A percentile compares a stretch with the other conserved stretches of the same genome.
Conservation (phyloP, 768 basidiomycete genomes). For the Inosperma sp. region DNA sequence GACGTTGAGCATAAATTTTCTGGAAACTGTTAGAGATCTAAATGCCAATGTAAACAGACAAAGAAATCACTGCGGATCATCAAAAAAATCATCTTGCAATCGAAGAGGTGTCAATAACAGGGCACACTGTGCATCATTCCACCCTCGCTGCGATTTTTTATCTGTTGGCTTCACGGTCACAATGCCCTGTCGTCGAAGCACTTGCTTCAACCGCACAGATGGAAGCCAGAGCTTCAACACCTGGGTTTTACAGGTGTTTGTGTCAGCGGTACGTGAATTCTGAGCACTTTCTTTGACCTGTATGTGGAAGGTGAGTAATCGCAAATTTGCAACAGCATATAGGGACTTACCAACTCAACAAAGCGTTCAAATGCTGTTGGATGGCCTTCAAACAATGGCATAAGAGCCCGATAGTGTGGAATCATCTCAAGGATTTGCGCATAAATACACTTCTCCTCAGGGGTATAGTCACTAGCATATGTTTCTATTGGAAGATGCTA, state of each 20-base stretch:
- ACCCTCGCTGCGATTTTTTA: background rate
- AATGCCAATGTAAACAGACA: too few relatives aligned
- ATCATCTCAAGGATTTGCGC: constrained; percentile 1
- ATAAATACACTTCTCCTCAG: background rate
- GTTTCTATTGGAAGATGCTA: background rate
- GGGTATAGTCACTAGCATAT: background rate
- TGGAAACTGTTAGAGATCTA: background rate
- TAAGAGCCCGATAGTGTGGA: background rate
- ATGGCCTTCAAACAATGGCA: background rate
- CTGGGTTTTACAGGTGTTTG: background rate
- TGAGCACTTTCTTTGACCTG: constrained; percentile 1
- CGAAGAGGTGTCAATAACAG: background rate
- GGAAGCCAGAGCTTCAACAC: background rate
- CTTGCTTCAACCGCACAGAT: background rate
- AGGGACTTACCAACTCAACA: background rate
- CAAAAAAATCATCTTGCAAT: background rate
- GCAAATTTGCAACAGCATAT: too few relatives aligned
- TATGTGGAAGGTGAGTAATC: background rate
- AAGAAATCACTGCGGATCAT: background rate
- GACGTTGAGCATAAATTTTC: background rate
- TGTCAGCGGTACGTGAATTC: background rate
- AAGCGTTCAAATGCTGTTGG: background rate
- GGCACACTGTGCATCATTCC: constrained; percentile 3
- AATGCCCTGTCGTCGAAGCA: background rate
- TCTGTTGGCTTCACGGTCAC: background rate